These are phyloP conservation scores for Blastocystis sp. DNA, from an alignment of 352 stramenopile genomes.

Conservation along the genomic window DNA sequence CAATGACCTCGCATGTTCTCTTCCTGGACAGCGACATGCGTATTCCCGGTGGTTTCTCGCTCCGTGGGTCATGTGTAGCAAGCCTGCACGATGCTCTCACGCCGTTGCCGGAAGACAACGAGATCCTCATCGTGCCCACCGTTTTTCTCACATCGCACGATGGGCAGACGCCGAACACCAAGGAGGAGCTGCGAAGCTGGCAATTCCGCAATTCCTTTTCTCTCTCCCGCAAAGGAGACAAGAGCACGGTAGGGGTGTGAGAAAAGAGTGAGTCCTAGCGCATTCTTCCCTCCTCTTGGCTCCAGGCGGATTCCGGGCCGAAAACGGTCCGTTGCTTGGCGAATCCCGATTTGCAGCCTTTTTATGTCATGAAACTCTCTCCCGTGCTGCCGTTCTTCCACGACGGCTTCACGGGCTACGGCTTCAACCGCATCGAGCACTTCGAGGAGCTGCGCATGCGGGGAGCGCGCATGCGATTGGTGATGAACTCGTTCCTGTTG, in stretches of 20 bases:
- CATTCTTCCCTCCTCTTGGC: background rate
- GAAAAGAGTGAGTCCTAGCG: background rate
- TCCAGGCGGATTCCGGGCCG: background rate
- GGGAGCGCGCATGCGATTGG: background rate
- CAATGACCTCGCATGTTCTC: constrained; percentile 10
- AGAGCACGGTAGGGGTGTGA: background rate
- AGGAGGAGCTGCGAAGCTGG: background rate
- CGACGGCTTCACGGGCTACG: constrained; percentile 37
- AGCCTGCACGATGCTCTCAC: background rate
- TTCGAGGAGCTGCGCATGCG: constrained; percentile 20
- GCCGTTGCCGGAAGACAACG: background rate
- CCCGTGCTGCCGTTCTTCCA: constrained; percentile 18
- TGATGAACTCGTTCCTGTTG: constrained; percentile 35
- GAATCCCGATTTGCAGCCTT: constrained; percentile 30
- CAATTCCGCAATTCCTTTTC: background rate
- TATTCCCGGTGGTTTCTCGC: background rate
- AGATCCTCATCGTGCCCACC: background rate
- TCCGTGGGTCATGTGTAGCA: background rate
- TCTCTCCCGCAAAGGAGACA: background rate
- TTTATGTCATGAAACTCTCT: constrained; percentile 61
- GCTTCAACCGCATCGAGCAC: constrained; percentile 50
- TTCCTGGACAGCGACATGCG: constrained; percentile 17
- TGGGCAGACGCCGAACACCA: background rate
- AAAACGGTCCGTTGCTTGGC: background rate
- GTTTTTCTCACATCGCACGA: background rate